phyloP scores from a whole-genome alignment of 768 basidiomycete genomes.

The Termitomyces sp. region DNA sequence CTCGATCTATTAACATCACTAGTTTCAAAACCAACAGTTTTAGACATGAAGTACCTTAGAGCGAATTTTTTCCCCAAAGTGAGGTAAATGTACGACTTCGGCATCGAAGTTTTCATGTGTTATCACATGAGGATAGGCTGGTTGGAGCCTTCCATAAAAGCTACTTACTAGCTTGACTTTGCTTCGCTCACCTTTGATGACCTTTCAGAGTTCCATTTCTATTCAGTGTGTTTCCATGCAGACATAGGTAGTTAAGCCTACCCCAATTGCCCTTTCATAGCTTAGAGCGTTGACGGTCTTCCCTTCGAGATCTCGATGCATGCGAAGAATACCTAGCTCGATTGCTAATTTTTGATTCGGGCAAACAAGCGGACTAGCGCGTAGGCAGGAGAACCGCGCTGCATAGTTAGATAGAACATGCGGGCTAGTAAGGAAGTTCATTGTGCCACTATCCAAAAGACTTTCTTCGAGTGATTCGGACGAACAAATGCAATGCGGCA shows the following conservation, averaged over 20 bases:
- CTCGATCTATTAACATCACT: slow-evolving; percentile 43
- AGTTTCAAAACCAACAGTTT: neutral
- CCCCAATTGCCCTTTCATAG: slow-evolving; percentile 73
- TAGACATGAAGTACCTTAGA: slow-evolving; percentile 40
- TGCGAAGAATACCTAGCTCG: slow-evolving; percentile 60
- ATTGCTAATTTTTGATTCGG: slow-evolving; percentile 61
- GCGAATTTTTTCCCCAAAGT: slow-evolving; percentile 48
- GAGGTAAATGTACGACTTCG: slow-evolving; percentile 44
- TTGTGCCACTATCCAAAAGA: slow-evolving; percentile 3
- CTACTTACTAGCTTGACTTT: neutral
- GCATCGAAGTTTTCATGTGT: slow-evolving; percentile 32
- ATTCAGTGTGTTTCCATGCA: slow-evolving; percentile 18
- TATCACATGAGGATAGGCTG: slow-evolving; percentile 51
- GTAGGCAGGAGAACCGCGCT: slow-evolving; percentile 54
- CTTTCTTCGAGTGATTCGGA: neutral
- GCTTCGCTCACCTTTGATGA: slow-evolving; percentile 42
- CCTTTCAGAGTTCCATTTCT: slow-evolving; percentile 23
- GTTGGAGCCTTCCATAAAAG: neutral
- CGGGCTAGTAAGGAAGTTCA: slow-evolving; percentile 11
- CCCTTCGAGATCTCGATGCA: slow-evolving; percentile 62
- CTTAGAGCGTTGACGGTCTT: slow-evolving; percentile 65
- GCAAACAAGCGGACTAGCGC: slow-evolving; percentile 66
- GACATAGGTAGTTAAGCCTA: slow-evolving; percentile 29
- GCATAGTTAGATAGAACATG: slow-evolving; percentile 30
- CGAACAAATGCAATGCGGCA: slow-evolving; percentile 7